A percentile compares a stretch with the other conserved stretches of the same genome.
Evolutionary conservation across 768 basidiomycete genomes (phyloP).

Genomic region (Agaricus blazei): DNA sequence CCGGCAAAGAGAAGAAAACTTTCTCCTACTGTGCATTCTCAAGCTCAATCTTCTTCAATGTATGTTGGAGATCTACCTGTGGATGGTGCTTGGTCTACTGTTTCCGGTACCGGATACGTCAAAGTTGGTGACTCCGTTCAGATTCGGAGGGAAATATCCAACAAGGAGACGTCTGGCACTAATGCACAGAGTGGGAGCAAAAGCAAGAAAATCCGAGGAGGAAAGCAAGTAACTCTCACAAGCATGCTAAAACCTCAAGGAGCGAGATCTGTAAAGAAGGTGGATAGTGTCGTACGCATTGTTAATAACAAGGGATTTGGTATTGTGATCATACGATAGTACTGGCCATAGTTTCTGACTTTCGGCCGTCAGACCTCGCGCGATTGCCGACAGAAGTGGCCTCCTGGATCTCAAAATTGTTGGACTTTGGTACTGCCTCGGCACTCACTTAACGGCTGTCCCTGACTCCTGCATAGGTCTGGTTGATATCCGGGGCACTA

Average conservation of each 20-base stretch:
- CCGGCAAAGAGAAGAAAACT: slow-evolving; percentile 30
- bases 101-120: slow-evolving; percentile 66
- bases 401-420: slow-evolving; percentile 67
- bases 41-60: slow-evolving; percentile 20
- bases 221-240: slow-evolving; percentile 63
- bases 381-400: slow-evolving; percentile 66
- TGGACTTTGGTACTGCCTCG: slow-evolving; percentile 56
- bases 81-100: slow-evolving; percentile 76
- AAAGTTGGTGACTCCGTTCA: slow-evolving; percentile 55
- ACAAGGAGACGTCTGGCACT: slow-evolving; percentile 27
- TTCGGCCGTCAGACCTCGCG: slow-evolving; percentile 56
- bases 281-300: slow-evolving; percentile 62
- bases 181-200: slow-evolving; percentile 16
- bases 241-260: slow-evolving; percentile 62
- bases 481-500: slow-evolving; percentile 62
- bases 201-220: slow-evolving; percentile 36
- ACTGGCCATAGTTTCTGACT: neutral
- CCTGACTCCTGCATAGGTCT: slow-evolving; percentile 35
- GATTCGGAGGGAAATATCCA: slow-evolving; percentile 50
- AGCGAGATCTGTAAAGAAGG: slow-evolving; percentile 46
- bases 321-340: slow-evolving; percentile 22
- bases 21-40: slow-evolving; percentile 15
- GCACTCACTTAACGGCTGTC: neutral
- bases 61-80: slow-evolving; percentile 70
- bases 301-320: slow-evolving; percentile 63